Base-by-base conservation (phyloP, 352 stramenopile genomes). In the Thraustotheca clavata region DNA sequence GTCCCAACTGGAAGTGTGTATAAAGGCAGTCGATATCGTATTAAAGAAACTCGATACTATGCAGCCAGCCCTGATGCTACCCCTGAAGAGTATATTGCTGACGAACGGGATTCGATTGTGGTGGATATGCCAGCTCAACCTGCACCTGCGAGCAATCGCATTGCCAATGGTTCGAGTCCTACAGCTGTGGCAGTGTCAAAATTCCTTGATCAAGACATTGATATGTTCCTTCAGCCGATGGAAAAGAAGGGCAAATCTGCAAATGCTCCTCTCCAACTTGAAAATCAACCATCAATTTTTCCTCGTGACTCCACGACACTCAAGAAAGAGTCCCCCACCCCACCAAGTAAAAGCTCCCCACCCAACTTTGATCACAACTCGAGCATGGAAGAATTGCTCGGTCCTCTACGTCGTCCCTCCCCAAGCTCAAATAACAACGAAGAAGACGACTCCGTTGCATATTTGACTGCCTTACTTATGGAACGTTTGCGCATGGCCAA, bases 1-100 rank as follows among this genome's bases (percentile, higher is more conserved):
- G 3, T 52, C 2, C 43, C 43, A 4, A 29, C 57, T 24, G 24
- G 57, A 11, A 20, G 36, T 20, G 47, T 54, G 9, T 65, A 65
- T 35, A 54, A 55, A 20, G 57, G 57, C 36, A 54, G 35, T 11
- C 57, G 57, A 18, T 65, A 65, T 46, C 57, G 57, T 33, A 65
- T 65, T 46, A 65, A 65, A 33, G 57, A 65, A 54, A 65, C 57
- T 20, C 20, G 57, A n/a, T 65, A 65, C 38, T 65, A 65, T 38
- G 57, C 57, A 16, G n/a, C 57, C 20, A 41, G 29, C 20, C 36
- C 57, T 4, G 57, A 65, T n/a, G 57, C 57, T 2, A 65, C 18
- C 27, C 36, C 57, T 11, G 57, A 65, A 40, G 57, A 65, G 14
- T 65, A 65, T 26, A n/a, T 65, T 6, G 29, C 57, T n/a, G 35